Evolutionary conservation across 1,139 yeast species (phyloP).

Genomic region (Taiozyma sp.): DNA sequence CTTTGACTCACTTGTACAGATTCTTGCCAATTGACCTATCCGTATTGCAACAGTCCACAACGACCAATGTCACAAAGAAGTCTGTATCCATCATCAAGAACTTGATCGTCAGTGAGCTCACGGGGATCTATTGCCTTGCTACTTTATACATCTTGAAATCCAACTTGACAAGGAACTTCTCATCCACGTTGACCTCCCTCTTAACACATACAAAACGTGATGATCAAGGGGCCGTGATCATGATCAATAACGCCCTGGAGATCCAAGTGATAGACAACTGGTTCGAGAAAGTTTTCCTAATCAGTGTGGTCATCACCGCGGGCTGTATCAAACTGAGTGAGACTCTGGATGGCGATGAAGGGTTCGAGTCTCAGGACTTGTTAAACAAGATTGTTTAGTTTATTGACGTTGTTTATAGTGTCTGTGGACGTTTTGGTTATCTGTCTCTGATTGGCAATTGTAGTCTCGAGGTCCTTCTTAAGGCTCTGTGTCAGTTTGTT

Average conservation of each 20-base stretch:
- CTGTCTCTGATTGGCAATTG: conserved; percentile 3
- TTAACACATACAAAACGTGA: conserved; percentile 19
- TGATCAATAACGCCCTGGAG: conserved; percentile 28
- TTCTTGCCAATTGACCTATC: conserved; percentile 22
- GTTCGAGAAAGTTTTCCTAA: conserved; percentile 73
- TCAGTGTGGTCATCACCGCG: conserved; percentile 50
- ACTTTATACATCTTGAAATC: conserved; percentile 76
- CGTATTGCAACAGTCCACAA: conserved; percentile 4
- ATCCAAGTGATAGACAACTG: conserved; percentile 57
- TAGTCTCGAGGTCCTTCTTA: conserved; percentile 9
- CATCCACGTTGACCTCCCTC: conserved; percentile 32
- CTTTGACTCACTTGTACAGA: conserved; percentile 22
- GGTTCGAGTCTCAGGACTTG: conserved; percentile 17
- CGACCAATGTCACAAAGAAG: conserved; percentile 7
- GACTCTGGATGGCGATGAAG: conserved; percentile 13
- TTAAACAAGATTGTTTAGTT: conserved; percentile 18
- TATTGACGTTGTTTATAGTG: neutral
- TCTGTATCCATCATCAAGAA: conserved; percentile 32
- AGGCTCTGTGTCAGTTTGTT: conserved; percentile 8
- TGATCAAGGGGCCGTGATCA: conserved; percentile 2
- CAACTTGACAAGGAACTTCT: conserved; percentile 58
- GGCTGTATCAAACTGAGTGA: conserved; percentile 34
- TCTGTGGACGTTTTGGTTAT: neutral
- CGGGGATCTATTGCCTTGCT: conserved; percentile 77
- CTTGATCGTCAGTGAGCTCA: conserved; percentile 59